Base-by-base conservation (phyloP, 2,329 filamentous ascomycete genomes). In the Ceratocystis papillata region DNA sequence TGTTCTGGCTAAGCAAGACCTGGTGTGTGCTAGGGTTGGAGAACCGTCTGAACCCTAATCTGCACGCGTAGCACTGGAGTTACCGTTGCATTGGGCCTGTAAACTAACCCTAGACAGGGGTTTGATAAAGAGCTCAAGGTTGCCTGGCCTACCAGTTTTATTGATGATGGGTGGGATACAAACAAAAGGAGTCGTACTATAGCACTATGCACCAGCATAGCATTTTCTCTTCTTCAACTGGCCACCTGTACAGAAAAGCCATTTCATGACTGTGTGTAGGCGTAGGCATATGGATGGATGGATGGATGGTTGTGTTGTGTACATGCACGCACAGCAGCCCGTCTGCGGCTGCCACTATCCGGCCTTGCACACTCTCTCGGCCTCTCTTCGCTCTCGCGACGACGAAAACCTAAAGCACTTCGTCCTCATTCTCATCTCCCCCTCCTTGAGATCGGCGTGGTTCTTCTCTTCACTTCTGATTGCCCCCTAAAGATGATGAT, bases 401-500 rank as follows among this genome's bases (percentile, higher is more conserved):
- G 30, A 33, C 1, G 3, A 41, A 50, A 10, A 7, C 22, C 6
- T 0, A 7, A 20, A 22, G 22, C 48, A 8, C 48, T 53, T 53
- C 4, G 48, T 53, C 2, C 48, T 8, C 22, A 17, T 22, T 25
- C 48, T 20, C n/a, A 53, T 53, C 22, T 33, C 55, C 25, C 55
- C 25, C 17, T 33, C 53, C 55, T 25, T 20, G 33, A 59, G 55
- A 59, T 59, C 55, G 55, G 33, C 55, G 17, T 5, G 17, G 30
- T 37, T 59, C 12, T 59, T 8, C 22, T 28, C 22, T 10, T 50
- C 48, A 28, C 25, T 25, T 55, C 20, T 41, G 37, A 15, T 41
- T 41, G 37, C 37, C 55, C 55, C 55, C 55, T 59, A 59, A 59
- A 37, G 2, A 59, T 59, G 48, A 53, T 28, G 48, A 53, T 28